Conservation (phyloP, 2,329 filamentous ascomycete genomes). For the Penicillium sp. region DNA sequence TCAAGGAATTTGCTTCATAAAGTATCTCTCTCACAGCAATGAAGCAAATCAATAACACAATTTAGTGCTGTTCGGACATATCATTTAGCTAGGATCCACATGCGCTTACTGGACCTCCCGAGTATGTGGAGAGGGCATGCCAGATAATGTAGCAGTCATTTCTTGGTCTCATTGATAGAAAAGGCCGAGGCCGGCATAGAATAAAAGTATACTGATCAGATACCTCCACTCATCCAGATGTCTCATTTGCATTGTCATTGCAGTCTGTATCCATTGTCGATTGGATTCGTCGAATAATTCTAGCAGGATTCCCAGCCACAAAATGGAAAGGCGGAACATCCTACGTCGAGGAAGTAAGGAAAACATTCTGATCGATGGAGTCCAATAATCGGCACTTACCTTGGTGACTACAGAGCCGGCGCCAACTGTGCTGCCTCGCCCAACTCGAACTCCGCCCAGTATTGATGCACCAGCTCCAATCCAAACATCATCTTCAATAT, state of each 20-base stretch:
- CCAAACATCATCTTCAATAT: neutral
- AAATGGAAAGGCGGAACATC: constrained; percentile 1
- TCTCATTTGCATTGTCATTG: neutral
- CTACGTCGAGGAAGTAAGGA: neutral
- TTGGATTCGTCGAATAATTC: neutral
- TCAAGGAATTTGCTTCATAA: too few species aligned
- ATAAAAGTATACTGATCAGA: too few species aligned
- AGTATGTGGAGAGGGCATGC: too few species aligned
- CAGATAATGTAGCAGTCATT: too few species aligned
- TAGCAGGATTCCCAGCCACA: neutral
- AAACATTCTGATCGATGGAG: neutral
- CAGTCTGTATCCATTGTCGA: neutral
- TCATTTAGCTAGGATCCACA: too few species aligned
- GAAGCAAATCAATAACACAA: too few species aligned
- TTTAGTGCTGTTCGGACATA: too few species aligned
- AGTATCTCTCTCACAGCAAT: too few species aligned
- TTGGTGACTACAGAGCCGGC: neutral
- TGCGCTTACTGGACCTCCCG: too few species aligned
- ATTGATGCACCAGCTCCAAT: neutral
- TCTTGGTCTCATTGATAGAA: too few species aligned
- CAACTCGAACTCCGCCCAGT: constrained; percentile 3
- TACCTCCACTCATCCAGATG: neutral
- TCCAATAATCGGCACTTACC: neutral
- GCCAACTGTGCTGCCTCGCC: neutral
- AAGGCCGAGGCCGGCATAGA: too few species aligned